phyloP scores from a whole-genome alignment of 2,329 filamentous ascomycete genomes.

The Ceratocystis lukuohia region DNA sequence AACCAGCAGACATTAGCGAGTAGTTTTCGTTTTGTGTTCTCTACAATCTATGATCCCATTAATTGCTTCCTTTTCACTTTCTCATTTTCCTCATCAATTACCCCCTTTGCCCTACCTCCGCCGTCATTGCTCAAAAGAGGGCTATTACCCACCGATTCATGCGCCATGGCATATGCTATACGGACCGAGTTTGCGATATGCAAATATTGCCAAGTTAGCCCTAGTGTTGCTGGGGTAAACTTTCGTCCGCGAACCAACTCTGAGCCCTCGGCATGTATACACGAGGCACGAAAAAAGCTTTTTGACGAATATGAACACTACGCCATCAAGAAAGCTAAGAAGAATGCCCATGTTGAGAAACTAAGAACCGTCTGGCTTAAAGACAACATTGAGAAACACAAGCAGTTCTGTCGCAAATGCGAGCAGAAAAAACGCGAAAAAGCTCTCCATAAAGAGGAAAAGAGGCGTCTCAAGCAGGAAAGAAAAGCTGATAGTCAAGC shows the following conservation, averaged over 20 bases:
- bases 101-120: background rate
- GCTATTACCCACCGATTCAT: background rate
- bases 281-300: constrained; percentile 1
- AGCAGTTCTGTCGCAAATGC: background rate
- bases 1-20: background rate
- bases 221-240: background rate
- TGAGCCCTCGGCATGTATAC: background rate
- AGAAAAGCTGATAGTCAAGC: background rate
- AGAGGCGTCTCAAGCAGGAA: background rate
- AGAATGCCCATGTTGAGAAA: background rate
- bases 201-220: background rate
- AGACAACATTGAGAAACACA: background rate
- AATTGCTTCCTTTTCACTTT: background rate
- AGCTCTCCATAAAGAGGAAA: background rate
- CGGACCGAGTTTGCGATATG: background rate
- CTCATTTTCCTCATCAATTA: background rate
- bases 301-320: background rate
- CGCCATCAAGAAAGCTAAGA: background rate
- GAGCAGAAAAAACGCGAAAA: background rate
- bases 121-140: background rate
- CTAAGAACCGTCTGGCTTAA: background rate
- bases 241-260: background rate
- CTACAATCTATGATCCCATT: background rate
- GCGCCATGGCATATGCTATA: background rate
- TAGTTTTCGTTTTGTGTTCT: background rate